These are phyloP conservation scores for Rhodotorula sp. DNA, from an alignment of 1,284 basidiomycete genomes.

Conservation along the genomic window DNA sequence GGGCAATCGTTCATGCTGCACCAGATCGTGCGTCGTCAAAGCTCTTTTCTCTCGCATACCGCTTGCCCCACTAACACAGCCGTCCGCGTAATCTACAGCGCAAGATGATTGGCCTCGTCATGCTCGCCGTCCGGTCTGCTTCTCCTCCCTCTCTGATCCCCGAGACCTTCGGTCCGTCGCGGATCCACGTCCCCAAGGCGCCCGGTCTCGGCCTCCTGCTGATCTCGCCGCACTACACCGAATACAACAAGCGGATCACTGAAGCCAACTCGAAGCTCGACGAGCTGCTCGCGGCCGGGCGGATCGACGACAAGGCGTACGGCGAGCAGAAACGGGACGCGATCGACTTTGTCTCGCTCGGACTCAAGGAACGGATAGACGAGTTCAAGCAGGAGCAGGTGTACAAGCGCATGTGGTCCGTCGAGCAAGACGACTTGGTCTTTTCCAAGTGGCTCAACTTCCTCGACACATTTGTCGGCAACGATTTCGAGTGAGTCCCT, in stretches of 20 bases:
- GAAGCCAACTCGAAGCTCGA: slow-evolving; percentile 57
- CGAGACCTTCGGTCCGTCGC: slow-evolving; percentile 61
- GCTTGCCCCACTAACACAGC: neutral
- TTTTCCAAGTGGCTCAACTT: slow-evolving; percentile 50
- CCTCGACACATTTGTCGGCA: slow-evolving; percentile 42
- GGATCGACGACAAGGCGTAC: slow-evolving; percentile 28
- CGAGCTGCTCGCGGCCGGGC: slow-evolving; percentile 13
- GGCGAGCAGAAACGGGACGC: slow-evolving; percentile 46
- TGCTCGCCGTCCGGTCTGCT: slow-evolving; percentile 71
- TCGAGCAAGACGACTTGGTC: slow-evolving; percentile 73
- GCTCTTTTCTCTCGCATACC: slow-evolving; percentile 29
- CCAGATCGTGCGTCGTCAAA: slow-evolving; percentile 59
- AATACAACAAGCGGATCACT: slow-evolving; percentile 68
- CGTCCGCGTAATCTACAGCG: slow-evolving; percentile 59
- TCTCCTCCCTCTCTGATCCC: slow-evolving; percentile 69
- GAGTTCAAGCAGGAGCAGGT: slow-evolving; percentile 79
- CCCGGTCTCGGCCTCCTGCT: slow-evolving; percentile 92
- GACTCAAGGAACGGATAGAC: slow-evolving; percentile 58
- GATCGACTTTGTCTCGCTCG: slow-evolving; percentile 60
- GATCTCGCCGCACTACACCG: slow-evolving; percentile 82
- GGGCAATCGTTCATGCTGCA: slow-evolving; percentile 99
- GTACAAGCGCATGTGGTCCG: slow-evolving; percentile 74
- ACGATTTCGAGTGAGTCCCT: slow-evolving; percentile 42
- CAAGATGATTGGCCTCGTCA: slow-evolving; percentile 91
- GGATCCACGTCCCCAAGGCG: slow-evolving; percentile 89